These are phyloP conservation scores for Boechera divaricarpa DNA, from an alignment of 345 rosid species.

Conservation along the genomic window DNA sequence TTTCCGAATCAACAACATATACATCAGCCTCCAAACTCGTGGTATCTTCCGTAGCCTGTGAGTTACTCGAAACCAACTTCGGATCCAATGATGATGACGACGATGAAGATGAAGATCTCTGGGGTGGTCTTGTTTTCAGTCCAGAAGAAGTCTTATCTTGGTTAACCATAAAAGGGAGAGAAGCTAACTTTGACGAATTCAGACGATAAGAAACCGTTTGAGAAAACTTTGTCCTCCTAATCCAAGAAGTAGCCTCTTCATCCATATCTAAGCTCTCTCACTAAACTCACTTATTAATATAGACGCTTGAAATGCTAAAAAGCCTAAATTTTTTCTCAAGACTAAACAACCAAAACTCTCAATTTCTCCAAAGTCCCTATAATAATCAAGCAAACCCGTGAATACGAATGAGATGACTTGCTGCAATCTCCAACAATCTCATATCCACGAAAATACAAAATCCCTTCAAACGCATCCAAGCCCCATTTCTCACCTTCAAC, in stretches of 20 bases:
- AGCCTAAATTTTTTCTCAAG: conserved; percentile 21
- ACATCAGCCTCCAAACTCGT: conserved; percentile 31
- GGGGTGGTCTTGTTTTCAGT: conserved; percentile 58
- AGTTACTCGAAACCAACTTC: conserved; percentile 40
- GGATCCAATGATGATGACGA: conserved; percentile 28
- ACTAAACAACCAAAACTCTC: conserved; percentile 36
- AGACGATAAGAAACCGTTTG: conserved; percentile 84
- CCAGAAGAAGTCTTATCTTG: conserved; percentile 48
- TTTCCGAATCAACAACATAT: conserved; percentile 46
- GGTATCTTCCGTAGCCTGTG: conserved; percentile 39
- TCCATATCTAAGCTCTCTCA: conserved; percentile 53
- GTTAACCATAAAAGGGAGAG: conserved; percentile 52
- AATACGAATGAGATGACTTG: conserved; percentile 37
- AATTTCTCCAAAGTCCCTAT: conserved; percentile 32
- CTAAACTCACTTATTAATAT: conserved; percentile 9
- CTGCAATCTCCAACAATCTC: conserved; percentile 46
- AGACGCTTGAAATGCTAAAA: conserved; percentile 41
- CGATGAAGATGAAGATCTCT: conserved; percentile 22
- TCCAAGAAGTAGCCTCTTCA: conserved; percentile 81
- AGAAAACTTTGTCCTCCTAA: conserved; percentile 89
- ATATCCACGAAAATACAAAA: conserved; percentile 37
- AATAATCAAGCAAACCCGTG: conserved; percentile 49
- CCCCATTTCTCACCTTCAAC: conserved; percentile 19
- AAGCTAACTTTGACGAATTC: conserved; percentile 62
- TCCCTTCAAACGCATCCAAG: conserved; percentile 32